A percentile compares a stretch with the other conserved stretches of the same genome.
phyloP scores from a whole-genome alignment of 2,329 filamentous ascomycete genomes.

The Cordyceps tenuipes region DNA sequence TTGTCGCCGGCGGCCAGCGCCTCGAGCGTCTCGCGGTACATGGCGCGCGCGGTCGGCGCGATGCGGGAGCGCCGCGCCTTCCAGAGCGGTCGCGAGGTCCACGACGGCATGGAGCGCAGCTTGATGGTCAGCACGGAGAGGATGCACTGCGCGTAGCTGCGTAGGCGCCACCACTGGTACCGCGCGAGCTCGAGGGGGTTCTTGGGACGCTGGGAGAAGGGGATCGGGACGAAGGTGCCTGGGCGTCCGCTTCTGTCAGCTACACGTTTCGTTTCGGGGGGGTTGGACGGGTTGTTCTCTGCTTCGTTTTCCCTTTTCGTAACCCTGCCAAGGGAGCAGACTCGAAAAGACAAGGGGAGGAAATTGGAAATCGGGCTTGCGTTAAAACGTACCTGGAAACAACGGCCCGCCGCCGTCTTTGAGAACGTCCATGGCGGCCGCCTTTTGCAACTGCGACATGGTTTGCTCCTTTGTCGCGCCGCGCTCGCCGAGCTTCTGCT shows the following conservation, averaged over 20 bases:
- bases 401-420: slow-evolving; percentile 24
- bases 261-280: too few relatives aligned
- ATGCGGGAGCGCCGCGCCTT: slow-evolving; percentile 34
- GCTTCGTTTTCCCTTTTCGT: too few relatives aligned
- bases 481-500: slow-evolving; percentile 5
- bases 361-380: too few relatives aligned
- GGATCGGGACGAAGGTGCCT: slow-evolving; percentile 43
- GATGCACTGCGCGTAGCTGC: slow-evolving; percentile 28
- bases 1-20: slow-evolving; percentile 53
- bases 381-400: slow-evolving; percentile 23
- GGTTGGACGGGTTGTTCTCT: too few relatives aligned
- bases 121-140: slow-evolving; percentile 30
- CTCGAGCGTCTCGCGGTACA: slow-evolving; percentile 54
- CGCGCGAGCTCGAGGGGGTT: slow-evolving; percentile 21
- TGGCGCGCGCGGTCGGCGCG: slow-evolving; percentile 44
- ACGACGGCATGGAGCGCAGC: slow-evolving; percentile 36
- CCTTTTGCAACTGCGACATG: slow-evolving; percentile 24
- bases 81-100: slow-evolving; percentile 34
- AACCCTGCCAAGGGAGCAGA: too few relatives aligned
- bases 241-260: background rate
- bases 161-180: slow-evolving; percentile 31
- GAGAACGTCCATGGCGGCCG: slow-evolving; percentile 26
- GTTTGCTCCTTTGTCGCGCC: slow-evolving; percentile 20
- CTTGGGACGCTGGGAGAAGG: slow-evolving; percentile 27
- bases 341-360: too few relatives aligned